Evolutionary conservation across 2,329 filamentous ascomycete genomes (phyloP).

Genomic region (Myriosclerotinia curreyana): DNA sequence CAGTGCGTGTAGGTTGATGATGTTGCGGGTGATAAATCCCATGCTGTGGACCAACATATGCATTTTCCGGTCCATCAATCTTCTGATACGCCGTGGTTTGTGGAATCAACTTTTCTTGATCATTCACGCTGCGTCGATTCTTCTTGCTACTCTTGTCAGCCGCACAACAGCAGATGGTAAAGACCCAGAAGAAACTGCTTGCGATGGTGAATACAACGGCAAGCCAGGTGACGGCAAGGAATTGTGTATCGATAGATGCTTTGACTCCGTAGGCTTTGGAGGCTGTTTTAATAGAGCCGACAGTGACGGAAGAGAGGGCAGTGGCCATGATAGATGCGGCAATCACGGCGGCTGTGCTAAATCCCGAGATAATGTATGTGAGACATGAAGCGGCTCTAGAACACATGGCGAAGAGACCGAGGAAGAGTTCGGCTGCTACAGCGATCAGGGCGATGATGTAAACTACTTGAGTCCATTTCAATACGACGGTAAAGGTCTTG

Average conservation of each 20-base stretch:
- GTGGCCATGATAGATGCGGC: constrained; percentile 71
- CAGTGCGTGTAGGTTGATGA: constrained; percentile 41
- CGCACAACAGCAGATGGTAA: constrained; percentile 84
- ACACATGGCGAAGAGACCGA: constrained; percentile 81
- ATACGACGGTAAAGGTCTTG: constrained; percentile 68
- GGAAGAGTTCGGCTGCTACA: constrained; percentile 67
- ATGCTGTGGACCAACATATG: constrained; percentile 39
- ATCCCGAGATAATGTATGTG: constrained; percentile 70
- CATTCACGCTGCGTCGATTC: constrained; percentile 26
- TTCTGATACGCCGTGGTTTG: constrained; percentile 45
- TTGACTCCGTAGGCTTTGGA: constrained; percentile 70
- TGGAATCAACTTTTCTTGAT: constrained; percentile 36
- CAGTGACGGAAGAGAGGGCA: constrained; percentile 67
- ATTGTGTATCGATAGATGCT: constrained; percentile 63
- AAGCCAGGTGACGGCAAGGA: constrained; percentile 74
- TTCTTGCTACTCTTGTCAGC: constrained; percentile 26
- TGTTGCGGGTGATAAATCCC: constrained; percentile 44
- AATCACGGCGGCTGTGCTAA: constrained; percentile 55
- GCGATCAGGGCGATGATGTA: constrained; percentile 72
- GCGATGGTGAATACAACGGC: constrained; percentile 72
- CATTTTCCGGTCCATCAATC: constrained; percentile 42
- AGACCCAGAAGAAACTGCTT: constrained; percentile 83
- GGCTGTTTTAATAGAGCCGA: constrained; percentile 63
- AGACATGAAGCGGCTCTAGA: constrained; percentile 77
- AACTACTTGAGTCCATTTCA: constrained; percentile 78